phyloP scores from a whole-genome alignment of 148 eudicot species.

The Agrostemma githago region DNA sequence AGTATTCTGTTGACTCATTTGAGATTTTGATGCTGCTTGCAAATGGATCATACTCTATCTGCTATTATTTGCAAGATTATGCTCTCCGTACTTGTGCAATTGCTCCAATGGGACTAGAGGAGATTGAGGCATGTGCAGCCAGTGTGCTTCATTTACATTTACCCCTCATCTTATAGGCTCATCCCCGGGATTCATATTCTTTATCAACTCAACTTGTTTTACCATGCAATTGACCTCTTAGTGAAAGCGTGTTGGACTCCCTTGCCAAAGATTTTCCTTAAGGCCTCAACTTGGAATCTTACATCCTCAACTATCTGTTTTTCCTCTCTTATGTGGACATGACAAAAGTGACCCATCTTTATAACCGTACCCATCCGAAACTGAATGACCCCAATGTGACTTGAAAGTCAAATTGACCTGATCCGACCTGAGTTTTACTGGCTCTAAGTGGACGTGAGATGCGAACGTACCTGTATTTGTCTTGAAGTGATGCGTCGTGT shows the following conservation, averaged over 20 bases:
- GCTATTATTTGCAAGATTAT: not conserved
- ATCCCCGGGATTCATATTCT: not conserved
- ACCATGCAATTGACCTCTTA: not conserved
- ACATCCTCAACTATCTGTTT: not conserved
- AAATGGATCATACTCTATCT: not conserved
- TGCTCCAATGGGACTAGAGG: not conserved
- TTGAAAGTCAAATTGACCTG: not conserved
- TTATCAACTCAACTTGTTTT: not conserved
- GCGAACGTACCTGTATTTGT: not conserved
- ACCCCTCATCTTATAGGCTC: not conserved
- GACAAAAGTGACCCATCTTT: not conserved
- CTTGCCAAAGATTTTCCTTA: not conserved
- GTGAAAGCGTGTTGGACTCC: not conserved
- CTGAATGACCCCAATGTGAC: not conserved
- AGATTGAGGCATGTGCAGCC: not conserved
- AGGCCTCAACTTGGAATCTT: not conserved
- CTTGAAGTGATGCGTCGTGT: not conserved
- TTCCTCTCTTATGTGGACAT: not conserved
- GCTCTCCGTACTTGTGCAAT: not conserved
- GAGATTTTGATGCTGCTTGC: not conserved
- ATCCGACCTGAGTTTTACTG: not conserved
- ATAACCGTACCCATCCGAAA: not conserved
- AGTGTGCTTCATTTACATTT: not conserved
- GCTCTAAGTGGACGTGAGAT: not conserved
- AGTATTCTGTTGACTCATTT: not conserved